Conservation (phyloP, 2,329 filamentous ascomycete genomes). For the Sporothrix euskadiensis region DNA sequence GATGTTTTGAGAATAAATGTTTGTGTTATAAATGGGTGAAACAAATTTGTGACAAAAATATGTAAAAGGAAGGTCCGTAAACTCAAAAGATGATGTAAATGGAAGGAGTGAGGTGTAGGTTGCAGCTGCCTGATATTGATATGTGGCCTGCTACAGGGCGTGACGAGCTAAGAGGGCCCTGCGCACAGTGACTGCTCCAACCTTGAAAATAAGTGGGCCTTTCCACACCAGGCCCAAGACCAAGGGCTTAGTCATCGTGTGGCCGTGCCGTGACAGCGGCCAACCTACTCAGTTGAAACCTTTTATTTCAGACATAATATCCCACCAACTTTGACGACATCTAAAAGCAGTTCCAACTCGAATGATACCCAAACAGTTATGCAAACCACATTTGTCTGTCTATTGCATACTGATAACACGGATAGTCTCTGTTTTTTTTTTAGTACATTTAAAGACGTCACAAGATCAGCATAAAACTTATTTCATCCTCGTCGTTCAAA, state of each 20-base stretch:
- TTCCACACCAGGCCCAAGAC: neutral
- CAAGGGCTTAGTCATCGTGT: neutral
- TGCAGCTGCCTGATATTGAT: neutral
- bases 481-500: neutral
- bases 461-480: neutral
- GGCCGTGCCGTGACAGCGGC: too few relatives aligned
- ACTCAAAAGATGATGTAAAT: neutral
- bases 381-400: too few relatives aligned
- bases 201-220: neutral
- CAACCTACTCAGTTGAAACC: neutral
- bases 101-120: neutral
- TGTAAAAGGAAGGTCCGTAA: neutral
- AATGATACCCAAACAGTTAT: neutral
- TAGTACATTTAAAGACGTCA: neutral
- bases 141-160: slow-evolving; percentile 1
- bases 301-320: neutral
- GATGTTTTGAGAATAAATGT: neutral
- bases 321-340: neutral
- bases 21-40: neutral
- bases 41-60: neutral
- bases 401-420: too few relatives aligned
- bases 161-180: neutral
- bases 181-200: neutral
- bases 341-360: neutral
- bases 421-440: neutral